Evolutionary conservation across 352 stramenopile species (phyloP).

Genomic region (Phytophthora sansomeana): DNA sequence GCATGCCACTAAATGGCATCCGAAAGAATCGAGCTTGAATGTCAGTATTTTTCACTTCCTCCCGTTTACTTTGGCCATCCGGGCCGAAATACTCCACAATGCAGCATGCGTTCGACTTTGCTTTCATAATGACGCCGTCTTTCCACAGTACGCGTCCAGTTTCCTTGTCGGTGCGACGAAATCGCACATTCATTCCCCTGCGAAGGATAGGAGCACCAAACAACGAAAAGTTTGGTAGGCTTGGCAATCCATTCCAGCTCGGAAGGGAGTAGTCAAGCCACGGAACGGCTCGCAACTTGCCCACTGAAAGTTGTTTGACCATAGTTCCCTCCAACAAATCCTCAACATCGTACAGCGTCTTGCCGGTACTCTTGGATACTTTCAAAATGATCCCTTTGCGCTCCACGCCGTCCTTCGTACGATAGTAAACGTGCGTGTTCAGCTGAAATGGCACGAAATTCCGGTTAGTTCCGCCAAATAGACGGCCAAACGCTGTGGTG

Average conservation of each 20-base stretch:
- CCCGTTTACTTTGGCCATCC: constrained; percentile 45
- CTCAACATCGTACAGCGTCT: constrained; percentile 58
- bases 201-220: constrained; percentile 48
- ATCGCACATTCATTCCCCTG: constrained; percentile 61
- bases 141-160: constrained; percentile 42
- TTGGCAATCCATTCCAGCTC: constrained; percentile 36
- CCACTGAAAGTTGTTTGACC: constrained; percentile 47
- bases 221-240: constrained; percentile 33
- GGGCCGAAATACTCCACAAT: constrained; percentile 49
- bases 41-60: constrained; percentile 58
- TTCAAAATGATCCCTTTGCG: constrained; percentile 67
- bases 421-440: constrained; percentile 66
- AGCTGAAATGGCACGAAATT: constrained; percentile 39
- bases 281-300: constrained; percentile 52
- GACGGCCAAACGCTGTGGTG: constrained; percentile 40
- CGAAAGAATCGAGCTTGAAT: constrained; percentile 56
- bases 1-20: constrained; percentile 40
- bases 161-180: constrained; percentile 40
- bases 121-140: constrained; percentile 57
- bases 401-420: constrained; percentile 53
- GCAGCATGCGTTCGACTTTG: constrained; percentile 56
- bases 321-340: constrained; percentile 58
- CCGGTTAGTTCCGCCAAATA: constrained; percentile 40
- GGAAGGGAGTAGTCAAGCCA: constrained; percentile 62
- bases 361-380: constrained; percentile 43